Percentiles rank a stretch among this genome's conserved stretches.
These are phyloP conservation scores for Nidula microcarpa DNA, from an alignment of 768 basidiomycete genomes.

Conservation along the genomic window DNA sequence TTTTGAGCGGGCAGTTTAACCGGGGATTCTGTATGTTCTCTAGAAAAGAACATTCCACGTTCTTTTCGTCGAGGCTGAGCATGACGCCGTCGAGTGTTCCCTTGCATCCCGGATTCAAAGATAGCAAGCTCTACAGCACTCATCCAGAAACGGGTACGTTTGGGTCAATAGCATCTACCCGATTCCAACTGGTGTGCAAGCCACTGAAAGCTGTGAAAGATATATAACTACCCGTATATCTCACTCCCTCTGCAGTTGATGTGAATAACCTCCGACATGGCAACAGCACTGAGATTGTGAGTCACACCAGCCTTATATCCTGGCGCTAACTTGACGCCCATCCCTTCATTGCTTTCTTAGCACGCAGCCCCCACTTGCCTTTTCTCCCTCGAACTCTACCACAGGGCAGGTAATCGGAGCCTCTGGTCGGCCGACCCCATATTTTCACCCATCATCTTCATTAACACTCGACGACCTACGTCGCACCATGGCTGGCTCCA, in stretches of 20 bases:
- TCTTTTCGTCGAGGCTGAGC: constrained; percentile 23
- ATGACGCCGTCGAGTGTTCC: constrained; percentile 8
- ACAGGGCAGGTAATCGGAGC: not conserved
- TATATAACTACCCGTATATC: not conserved
- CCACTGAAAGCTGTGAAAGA: not conserved
- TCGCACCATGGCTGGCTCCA: not conserved
- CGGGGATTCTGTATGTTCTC: not conserved
- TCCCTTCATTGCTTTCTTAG: not conserved
- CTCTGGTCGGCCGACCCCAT: not conserved
- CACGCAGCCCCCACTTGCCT: not conserved
- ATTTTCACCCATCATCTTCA: not conserved
- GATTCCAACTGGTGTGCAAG: not conserved
- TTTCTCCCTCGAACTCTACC: too few relatives aligned
- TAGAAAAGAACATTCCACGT: constrained; percentile 14
- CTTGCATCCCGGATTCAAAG: constrained; percentile 12
- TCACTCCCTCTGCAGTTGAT: constrained; percentile 3
- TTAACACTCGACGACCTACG: not conserved
- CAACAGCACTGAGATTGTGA: constrained; percentile 17
- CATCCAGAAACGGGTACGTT: not conserved
- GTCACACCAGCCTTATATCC: constrained; percentile 7
- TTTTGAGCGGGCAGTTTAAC: constrained; percentile 9
- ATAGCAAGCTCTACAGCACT: constrained; percentile 13
- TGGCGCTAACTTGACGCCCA: not conserved
- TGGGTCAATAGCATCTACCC: not conserved
- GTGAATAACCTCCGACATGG: constrained; percentile 10